Evolutionary conservation across 2,329 filamentous ascomycete species (phyloP).

Genomic region (Monosporascus sp.): DNA sequence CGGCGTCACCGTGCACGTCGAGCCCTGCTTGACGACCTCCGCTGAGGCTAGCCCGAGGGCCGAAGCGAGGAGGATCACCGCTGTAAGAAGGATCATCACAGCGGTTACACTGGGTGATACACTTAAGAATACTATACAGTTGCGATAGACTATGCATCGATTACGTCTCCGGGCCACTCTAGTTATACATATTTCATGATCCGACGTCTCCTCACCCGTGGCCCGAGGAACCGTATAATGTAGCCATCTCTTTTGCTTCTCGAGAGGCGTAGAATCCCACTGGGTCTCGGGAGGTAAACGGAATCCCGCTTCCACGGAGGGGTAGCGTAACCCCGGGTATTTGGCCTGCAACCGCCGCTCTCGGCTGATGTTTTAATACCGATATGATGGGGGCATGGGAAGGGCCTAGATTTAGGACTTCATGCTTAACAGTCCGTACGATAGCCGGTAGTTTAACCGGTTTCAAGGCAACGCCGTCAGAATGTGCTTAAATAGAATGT

Average conservation of each 20-base stretch:
- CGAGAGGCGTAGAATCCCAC: neutral
- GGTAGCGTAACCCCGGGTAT: neutral
- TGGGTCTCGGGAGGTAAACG: neutral
- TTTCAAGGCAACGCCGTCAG: neutral
- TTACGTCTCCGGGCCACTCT: neutral
- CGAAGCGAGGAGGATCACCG: neutral
- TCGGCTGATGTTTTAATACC: neutral
- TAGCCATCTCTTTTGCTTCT: neutral
- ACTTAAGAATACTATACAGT: too few relatives aligned
- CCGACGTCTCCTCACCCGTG: neutral
- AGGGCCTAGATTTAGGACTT: neutral
- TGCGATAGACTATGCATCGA: neutral
- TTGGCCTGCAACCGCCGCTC: neutral
- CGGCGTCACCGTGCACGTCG: conserved; percentile 25
- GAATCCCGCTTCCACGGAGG: neutral
- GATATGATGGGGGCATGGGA: neutral
- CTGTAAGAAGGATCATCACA: neutral
- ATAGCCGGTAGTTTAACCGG: neutral
- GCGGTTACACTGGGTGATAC: neutral
- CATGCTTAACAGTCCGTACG: neutral
- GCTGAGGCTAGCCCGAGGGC: neutral
- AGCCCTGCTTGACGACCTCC: conserved; percentile 6
- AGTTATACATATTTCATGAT: neutral
- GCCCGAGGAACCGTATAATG: neutral
- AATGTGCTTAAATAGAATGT: too few relatives aligned